Evolutionary conservation across 2,329 filamentous ascomycete species (phyloP), one percentile per base, ranked within the genome.

Genomic region (Penicillium sp.): DNA sequence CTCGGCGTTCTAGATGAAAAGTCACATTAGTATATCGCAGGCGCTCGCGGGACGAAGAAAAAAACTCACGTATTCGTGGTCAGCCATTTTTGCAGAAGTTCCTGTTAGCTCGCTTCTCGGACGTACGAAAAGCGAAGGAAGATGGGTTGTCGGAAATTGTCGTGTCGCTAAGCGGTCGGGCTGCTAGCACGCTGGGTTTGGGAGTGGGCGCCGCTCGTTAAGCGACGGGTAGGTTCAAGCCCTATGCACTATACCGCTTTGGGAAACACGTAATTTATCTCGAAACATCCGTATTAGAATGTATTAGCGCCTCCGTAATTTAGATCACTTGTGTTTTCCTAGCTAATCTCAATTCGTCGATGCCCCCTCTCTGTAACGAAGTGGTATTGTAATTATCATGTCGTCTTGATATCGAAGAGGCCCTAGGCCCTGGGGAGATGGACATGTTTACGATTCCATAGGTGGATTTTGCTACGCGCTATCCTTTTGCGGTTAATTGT

Each of bases 41-140:
- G 21, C 31, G 31, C 48, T 43, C 21, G 2, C 24, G 36, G 56
- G 57, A 29, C 4, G 14, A 43, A 16, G 8, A 50, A 43, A 45
- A 54, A 54, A 66, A 89, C 89, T 80, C 84, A 92, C 90, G 83
- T 94, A 94, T 83, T 92, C 88, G 72, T 80, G 76, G 85, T 93
- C 90, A 87, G 90, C 90, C 90, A 93, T 93, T 82, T 77, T 89
- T 84, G 82, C 81, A 79, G 77, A 68, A 70, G 63, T 71, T 72
- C 70, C 75, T 71, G 71, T 66, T 61, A 66, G 68, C 67, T 71
- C 72, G 75, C 76, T 74, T 75, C 72, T 67, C 74, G 75, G 75
- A 68, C 67, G 68, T 61, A 56, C 72, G 75, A 76, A 77, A 77
- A 76, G 73, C 75, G 74, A 76, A 71, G 65, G 67, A 70, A 65